A percentile compares a stretch with the other conserved stretches of the same genome.
These are phyloP conservation scores for Hibiscus tridactylites DNA, from an alignment of 345 rosid genomes.

Conservation along the genomic window DNA sequence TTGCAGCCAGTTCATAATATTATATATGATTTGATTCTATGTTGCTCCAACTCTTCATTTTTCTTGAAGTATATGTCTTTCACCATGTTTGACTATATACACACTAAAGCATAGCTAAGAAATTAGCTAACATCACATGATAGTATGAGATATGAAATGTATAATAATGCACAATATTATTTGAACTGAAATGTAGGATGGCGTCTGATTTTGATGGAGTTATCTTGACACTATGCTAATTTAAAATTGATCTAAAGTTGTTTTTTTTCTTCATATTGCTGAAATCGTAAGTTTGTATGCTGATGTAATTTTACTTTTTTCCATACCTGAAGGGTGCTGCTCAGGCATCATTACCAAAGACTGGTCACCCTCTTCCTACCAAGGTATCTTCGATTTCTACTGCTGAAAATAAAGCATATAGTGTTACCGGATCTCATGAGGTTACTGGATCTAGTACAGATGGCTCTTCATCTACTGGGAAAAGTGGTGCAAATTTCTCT, in stretches of 20 bases:
- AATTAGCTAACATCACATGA: background rate
- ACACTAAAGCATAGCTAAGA: background rate
- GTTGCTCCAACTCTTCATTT: no score
- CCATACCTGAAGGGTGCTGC: constrained; percentile 42
- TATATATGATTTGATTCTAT: no score
- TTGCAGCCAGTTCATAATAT: background rate
- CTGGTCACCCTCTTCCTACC: constrained; percentile 43
- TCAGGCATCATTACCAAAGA: constrained; percentile 19
- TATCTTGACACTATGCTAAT: background rate
- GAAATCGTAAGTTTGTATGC: background rate
- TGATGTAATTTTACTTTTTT: constrained; percentile 1
- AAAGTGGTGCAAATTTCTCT: constrained; percentile 69
- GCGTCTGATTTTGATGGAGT: background rate
- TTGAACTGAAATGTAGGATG: background rate
- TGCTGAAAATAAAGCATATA: constrained; percentile 99
- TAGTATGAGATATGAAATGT: background rate
- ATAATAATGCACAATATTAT: background rate
- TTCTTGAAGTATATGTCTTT: background rate
- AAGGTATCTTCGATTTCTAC: constrained; percentile 97
- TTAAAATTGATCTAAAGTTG: background rate
- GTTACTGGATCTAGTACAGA: constrained; percentile 99
- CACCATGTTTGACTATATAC: background rate
- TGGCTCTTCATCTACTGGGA: constrained; percentile 77
- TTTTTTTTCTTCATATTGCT: background rate
- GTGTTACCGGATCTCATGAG: constrained; percentile 98